Base-by-base conservation (phyloP, 2,329 filamentous ascomycete species). In the Drechslerella dactyloides region DNA sequence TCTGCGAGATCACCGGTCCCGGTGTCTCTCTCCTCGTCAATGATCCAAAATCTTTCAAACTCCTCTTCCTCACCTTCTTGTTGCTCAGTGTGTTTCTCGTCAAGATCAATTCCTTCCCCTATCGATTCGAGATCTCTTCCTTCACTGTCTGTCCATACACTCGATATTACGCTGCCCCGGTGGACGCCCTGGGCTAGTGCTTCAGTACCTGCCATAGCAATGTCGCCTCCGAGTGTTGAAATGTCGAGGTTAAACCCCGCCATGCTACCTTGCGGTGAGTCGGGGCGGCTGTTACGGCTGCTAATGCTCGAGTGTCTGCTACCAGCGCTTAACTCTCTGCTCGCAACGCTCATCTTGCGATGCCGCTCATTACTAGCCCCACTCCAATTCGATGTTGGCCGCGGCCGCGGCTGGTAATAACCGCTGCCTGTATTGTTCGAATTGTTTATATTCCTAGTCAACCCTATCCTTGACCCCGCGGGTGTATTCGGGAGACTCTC, bases 21-120 rank as follows among this genome's bases (percentile, higher is more conserved):
- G 4, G 27, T 48, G 13, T 59, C 57, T 27, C 46, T 52, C 33
- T 64, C 66, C 10, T 59, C 54, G 42, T 57, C 35, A 23, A 62
- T 63, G 21, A 69, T 59, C 51, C 56, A 50, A 30, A 48, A 44
- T 17, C 11, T n/a, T 15, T 63, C 51, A 15, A 33, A 40, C n/a
- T 62, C 44, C 13, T 54, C 44, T 2, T 69, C 53, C 4, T 30
- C 44, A 8, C 52, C 37, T 24, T 48, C 52, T 8, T 7, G 17
- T 19, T 21, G 44, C 17, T 21, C 44, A 8, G 21, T 5, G n/a
- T 5, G 11, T 21, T 53, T 30, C 23, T 35, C 56, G 1, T 23
- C 33, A 2, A 35, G 44, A 13, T 51, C 46, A 17, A n/a, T 15
- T 2, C 4, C 11, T 30, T 13, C 11, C 4, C 51, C 57, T 52